phyloP scores from a whole-genome alignment of 2,329 filamentous ascomycete species.

The Leptosphaerulina australis region DNA sequence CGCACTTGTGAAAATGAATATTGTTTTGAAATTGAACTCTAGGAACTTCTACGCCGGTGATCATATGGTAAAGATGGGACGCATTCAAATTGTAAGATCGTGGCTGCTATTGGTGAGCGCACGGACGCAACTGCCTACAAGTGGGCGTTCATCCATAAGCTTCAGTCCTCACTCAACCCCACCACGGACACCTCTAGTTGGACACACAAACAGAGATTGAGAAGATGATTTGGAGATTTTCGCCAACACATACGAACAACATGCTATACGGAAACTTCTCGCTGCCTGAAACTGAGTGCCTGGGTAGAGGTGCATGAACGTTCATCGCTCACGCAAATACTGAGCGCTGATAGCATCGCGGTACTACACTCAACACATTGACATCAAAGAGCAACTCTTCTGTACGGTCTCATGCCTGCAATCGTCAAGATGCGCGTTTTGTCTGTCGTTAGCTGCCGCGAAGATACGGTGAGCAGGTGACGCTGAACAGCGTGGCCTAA shows the following conservation, averaged over 20 bases:
- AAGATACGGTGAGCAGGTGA: slow-evolving; percentile 21
- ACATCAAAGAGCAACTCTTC: slow-evolving; percentile 2
- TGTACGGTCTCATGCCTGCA: slow-evolving; percentile 13
- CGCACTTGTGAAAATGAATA: too few species aligned
- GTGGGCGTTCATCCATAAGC: background rate
- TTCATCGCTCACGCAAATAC: background rate
- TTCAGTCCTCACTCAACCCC: background rate
- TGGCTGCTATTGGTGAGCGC: slow-evolving; percentile 1
- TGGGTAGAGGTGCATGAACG: slow-evolving; percentile 4
- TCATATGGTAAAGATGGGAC: background rate
- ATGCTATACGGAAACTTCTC: background rate
- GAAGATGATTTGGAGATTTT: background rate
- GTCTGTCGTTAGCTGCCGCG: slow-evolving; percentile 3
- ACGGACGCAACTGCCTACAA: background rate
- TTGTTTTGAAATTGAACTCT: background rate
- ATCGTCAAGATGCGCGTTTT: slow-evolving; percentile 1
- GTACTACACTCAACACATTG: slow-evolving; percentile 10
- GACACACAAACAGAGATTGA: background rate
- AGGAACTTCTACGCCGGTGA: background rate
- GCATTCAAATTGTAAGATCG: background rate
- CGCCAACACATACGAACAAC: background rate
- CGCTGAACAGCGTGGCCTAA: slow-evolving; percentile 10
- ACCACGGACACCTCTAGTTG: background rate
- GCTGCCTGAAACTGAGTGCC: slow-evolving; percentile 7
- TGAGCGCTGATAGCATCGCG: slow-evolving; percentile 2